Conservation (phyloP, 176 grass and related monocot genomes). For the Miscanthus lutarioriparius region DNA sequence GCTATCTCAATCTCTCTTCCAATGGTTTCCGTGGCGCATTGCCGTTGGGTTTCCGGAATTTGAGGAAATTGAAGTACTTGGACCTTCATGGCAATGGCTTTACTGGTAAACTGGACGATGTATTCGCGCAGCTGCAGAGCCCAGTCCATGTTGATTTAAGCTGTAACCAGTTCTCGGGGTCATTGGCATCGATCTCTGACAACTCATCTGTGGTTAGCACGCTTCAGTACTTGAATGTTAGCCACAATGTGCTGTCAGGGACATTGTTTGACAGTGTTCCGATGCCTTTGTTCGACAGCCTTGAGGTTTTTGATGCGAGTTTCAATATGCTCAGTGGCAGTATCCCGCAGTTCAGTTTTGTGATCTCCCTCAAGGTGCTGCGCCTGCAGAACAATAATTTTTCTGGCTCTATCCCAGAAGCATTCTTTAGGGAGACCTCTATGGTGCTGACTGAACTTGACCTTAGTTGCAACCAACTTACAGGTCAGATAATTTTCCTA, state of each 20-base stretch:
- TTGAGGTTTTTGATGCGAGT: slow-evolving; percentile 93
- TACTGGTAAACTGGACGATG: slow-evolving; percentile 40
- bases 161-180: slow-evolving; percentile 66
- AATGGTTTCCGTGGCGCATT: slow-evolving; percentile 60
- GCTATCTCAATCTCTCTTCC: slow-evolving; percentile 67
- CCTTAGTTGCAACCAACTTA: slow-evolving; percentile 84
- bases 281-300: slow-evolving; percentile 67
- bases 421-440: slow-evolving; percentile 76
- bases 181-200: slow-evolving; percentile 60
- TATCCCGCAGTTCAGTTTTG: slow-evolving; percentile 81
- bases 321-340: slow-evolving; percentile 70
- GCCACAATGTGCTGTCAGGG: slow-evolving; percentile 73
- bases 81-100: slow-evolving; percentile 67
- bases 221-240: slow-evolving; percentile 75
- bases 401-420: slow-evolving; percentile 78
- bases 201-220: slow-evolving; percentile 59
- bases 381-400: slow-evolving; percentile 70
- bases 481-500: slow-evolving; percentile 51
- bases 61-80: slow-evolving; percentile 67
- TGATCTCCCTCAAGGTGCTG: slow-evolving; percentile 82
- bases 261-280: slow-evolving; percentile 68
- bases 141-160: slow-evolving; percentile 79
- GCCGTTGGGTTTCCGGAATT: slow-evolving; percentile 55
- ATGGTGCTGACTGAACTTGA: slow-evolving; percentile 86
- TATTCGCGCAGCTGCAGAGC: slow-evolving; percentile 62